Base-by-base conservation (phyloP, 1,139 yeast species). In the Lodderomyces parapsilosis region DNA sequence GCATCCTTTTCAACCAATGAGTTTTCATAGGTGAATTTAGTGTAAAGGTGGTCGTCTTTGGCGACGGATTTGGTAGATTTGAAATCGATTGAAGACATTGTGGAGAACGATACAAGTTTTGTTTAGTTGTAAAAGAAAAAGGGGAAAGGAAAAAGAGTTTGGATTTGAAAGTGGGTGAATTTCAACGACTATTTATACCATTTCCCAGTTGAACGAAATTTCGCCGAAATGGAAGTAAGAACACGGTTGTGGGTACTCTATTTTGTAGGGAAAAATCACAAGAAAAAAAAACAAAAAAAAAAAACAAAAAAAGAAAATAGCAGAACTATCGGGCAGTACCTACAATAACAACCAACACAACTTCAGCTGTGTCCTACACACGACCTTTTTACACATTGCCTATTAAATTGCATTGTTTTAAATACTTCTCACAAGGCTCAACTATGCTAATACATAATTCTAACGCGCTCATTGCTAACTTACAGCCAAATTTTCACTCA, bases 11-110 rank as follows among this genome's bases (percentile, higher is more conserved):
- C 55, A 50, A 68, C 49, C 65, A 51, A 28, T 49, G 70, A 43
- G 67, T 65, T 46, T 63, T 63, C 57, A 54, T 60, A 50, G 54
- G 84, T 77, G 73, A 86, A 90, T 56, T 78, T 78, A 46, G 96
- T 80, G 60, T 73, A 68, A 55, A 87, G 78, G 47, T 80, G 72
- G 49, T 78, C 73, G 51, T 77, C 86, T 50, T 80, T 72, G 58
- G 77, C 78, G 49, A 66, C 67, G 52, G 86, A 74, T 56, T 80
- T 81, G 59, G 79, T 81, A 45, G 88, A 79, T 55, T 81, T 76
- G 58, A 83, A 83, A 49, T 81, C 71, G 55, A 88, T 54, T 40
- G 60, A 53, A 38, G 59, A 50, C 59, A 58, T 55, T 31, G 31
- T 35, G 25, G 18, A 20, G 27, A 27, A 35, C 38, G 25, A 39